phyloP scores from a whole-genome alignment of 2,329 filamentous ascomycete species.

The Xylaria sp. region DNA sequence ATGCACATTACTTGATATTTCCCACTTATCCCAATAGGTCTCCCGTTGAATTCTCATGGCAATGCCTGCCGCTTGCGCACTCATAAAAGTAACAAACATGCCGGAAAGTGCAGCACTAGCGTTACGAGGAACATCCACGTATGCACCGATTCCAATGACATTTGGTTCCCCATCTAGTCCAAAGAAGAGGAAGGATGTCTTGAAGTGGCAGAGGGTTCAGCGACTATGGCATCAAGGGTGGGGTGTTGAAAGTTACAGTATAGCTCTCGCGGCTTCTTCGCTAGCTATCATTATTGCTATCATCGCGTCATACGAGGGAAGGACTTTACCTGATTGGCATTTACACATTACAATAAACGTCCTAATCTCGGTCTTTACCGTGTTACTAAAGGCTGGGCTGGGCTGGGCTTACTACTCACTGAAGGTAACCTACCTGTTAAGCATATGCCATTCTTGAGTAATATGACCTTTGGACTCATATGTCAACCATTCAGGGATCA shows the following conservation, averaged over 20 bases:
- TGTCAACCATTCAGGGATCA: conserved; percentile 1
- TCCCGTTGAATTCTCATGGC: not conserved
- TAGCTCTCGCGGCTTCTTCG: not conserved
- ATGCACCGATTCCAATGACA: no score
- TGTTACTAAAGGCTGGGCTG: not conserved
- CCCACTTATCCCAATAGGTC: not conserved
- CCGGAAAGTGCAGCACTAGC: not conserved
- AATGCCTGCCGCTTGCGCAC: not conserved
- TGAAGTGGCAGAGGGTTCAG: not conserved
- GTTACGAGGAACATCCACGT: no score
- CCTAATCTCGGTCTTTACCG: not conserved
- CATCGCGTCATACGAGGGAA: not conserved
- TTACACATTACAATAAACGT: not conserved
- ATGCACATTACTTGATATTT: no score
- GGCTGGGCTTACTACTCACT: not conserved
- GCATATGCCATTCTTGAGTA: no score
- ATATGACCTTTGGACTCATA: no score
- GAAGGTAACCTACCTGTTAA: no score
- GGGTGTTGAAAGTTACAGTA: not conserved
- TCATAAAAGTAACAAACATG: not conserved
- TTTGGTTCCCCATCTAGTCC: no score
- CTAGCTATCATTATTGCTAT: not conserved
- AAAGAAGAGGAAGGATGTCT: not conserved
- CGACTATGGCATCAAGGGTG: not conserved
- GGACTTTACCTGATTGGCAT: not conserved